A percentile compares a stretch with the other conserved stretches of the same genome.
phyloP scores from a whole-genome alignment of 352 stramenopile genomes.

The Phytopythium montanum region DNA sequence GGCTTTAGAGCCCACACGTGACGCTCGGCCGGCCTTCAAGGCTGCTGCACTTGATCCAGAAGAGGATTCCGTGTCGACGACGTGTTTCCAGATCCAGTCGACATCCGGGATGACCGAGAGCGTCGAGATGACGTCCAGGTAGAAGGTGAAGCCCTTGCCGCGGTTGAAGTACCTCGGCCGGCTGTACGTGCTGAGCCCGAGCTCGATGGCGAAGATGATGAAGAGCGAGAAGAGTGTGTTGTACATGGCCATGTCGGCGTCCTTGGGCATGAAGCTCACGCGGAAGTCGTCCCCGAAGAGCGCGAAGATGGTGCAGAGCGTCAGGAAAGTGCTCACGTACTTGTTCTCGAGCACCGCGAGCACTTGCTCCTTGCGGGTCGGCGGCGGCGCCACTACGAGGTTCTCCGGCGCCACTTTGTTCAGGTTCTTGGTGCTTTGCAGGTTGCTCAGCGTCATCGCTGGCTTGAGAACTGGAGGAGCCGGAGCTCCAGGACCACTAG shows the following conservation, averaged over 20 bases:
- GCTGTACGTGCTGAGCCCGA: conserved; percentile 65
- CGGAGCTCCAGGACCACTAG: conserved; percentile 17
- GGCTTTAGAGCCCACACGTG: conserved; percentile 83
- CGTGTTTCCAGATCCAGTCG: conserved; percentile 72
- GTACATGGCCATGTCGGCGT: conserved; percentile 61
- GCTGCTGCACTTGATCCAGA: conserved; percentile 41
- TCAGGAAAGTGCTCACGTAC: conserved; percentile 62
- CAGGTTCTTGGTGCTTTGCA: conserved; percentile 40
- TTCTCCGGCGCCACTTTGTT: conserved; percentile 72
- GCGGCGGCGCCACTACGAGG: conserved; percentile 20
- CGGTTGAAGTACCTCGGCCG: conserved; percentile 77
- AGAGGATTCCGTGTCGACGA: conserved; percentile 33
- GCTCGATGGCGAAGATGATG: conserved; percentile 70
- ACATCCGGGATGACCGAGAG: conserved; percentile 92
- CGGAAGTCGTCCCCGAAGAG: conserved; percentile 87
- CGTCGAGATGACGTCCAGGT: conserved; percentile 93
- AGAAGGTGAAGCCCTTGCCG: conserved; percentile 86
- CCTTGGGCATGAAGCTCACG: conserved; percentile 61
- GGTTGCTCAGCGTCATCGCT: conserved; percentile 28
- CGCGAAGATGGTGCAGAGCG: conserved; percentile 80
- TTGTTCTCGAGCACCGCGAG: conserved; percentile 65
- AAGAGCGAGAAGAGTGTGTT: conserved; percentile 81
- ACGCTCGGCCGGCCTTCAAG: conserved; percentile 82
- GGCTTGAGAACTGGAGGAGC: conserved; percentile 28
- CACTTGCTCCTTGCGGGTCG: conserved; percentile 41